phyloP scores from a whole-genome alignment of 768 basidiomycete species.

The Lactarius tabidus region DNA sequence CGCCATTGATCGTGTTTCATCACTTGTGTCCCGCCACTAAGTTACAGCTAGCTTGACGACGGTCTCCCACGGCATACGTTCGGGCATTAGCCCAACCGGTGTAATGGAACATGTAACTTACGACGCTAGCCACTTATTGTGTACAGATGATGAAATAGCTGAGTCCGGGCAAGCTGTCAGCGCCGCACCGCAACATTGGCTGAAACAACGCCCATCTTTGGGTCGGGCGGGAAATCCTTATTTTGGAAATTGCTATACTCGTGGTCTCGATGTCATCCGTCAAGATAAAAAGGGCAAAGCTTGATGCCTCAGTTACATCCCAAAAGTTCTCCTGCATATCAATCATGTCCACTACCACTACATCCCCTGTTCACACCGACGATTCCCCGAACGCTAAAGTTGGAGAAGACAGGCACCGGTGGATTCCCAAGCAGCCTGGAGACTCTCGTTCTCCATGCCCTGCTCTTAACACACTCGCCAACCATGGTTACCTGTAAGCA shows the following conservation, averaged over 20 bases:
- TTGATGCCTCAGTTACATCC: background rate
- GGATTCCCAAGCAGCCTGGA: conserved; percentile 6
- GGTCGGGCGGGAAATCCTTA: too few relatives aligned
- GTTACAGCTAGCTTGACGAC: too few relatives aligned
- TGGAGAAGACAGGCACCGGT: background rate
- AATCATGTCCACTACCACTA: background rate
- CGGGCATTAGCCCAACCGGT: too few relatives aligned
- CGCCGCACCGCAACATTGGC: too few relatives aligned
- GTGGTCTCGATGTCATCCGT: background rate
- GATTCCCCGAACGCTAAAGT: background rate
- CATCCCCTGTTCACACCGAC: background rate
- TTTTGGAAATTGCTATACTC: background rate
- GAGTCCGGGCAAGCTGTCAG: too few relatives aligned
- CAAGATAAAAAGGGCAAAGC: background rate
- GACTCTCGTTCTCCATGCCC: conserved; percentile 68
- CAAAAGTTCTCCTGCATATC: background rate
- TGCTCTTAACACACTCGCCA: conserved; percentile 69
- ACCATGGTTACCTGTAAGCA: conserved; percentile 70
- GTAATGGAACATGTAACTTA: too few relatives aligned
- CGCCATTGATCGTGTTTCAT: too few relatives aligned
- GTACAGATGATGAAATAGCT: background rate
- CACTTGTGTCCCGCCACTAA: too few relatives aligned
- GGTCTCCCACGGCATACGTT: background rate
- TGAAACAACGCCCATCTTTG: background rate
- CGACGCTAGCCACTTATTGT: too few relatives aligned